Evolutionary conservation across 495 filamentous ascomycete species (phyloP), one percentile per base, ranked within the genome.

Genomic region (Penicillium pancosmium): DNA sequence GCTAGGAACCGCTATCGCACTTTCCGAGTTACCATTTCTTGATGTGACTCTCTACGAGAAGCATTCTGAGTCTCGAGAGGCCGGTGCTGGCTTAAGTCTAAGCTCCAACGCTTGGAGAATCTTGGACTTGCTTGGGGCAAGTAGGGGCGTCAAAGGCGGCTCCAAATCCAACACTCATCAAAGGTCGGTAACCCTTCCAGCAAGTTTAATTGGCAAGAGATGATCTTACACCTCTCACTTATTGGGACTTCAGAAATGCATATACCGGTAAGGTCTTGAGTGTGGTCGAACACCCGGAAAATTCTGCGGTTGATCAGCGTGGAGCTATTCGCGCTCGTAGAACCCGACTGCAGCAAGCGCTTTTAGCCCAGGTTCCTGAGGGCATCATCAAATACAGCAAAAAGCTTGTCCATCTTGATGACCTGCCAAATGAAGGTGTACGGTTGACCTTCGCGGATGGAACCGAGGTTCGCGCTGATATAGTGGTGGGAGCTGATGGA

Each of bases 401-500:
- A 57, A 75, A 72, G 47, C 64, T 81, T 16, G 56, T 61, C 1
- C 57, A 60, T 5, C 50, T 78, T 11, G 57, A 71, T 1, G 56
- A 77, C 61, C 21, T 70, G 8, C 57, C 61, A 2, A 51, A 47
- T 25, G 57, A 59, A 3, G 74, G 75, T 2, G 68, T 76, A 15
- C 57, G 60, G 3, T 57, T 80, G 10, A 35, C 63, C 0, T 66
- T 66, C 16, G 36, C 76, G 31, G 79, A 83, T 58, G 67, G 69
- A 7, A 65, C 63, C 13, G 63, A 67, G 12, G 67, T 58, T 4
- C 56, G 59, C 18, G 78, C 75, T 6, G 80, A 84, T 69, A 59
- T 84, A 7, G 75, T 82, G 7, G 69, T 82, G n/a, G 80, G 78
- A 6, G 81, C 74, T 18, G 81, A 83, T 64, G 80, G 80, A 12